Evolutionary conservation across 1,284 basidiomycete genomes (phyloP).

Genomic region (Leccinum pachyderme): DNA sequence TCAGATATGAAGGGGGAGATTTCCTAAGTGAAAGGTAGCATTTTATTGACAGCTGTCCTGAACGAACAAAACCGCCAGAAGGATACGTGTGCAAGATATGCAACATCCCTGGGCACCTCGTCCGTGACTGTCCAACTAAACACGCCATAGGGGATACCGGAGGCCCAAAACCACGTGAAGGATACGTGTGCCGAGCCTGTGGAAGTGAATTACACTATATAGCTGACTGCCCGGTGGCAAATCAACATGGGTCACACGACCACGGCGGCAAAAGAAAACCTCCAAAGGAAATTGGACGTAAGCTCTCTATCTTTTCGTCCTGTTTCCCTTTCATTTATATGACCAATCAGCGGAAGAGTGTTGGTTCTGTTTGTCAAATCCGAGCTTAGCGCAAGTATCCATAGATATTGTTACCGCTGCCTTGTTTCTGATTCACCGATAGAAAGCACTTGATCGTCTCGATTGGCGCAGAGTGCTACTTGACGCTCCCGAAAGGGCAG

Average conservation of each 20-base stretch:
- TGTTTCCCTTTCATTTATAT: slow-evolving; percentile 4
- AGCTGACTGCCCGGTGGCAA: slow-evolving; percentile 79
- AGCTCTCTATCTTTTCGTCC: slow-evolving; percentile 28
- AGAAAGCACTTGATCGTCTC: slow-evolving; percentile 94
- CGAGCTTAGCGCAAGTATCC: slow-evolving; percentile 72
- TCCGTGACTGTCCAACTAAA: slow-evolving; percentile 83
- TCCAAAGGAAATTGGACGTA: slow-evolving; percentile 77
- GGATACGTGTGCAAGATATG: slow-evolving; percentile 87
- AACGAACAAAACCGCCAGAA: slow-evolving; percentile 72
- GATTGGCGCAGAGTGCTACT: slow-evolving; percentile 89
- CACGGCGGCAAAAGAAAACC: slow-evolving; percentile 53
- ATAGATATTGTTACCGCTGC: slow-evolving; percentile 4
- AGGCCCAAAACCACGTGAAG: slow-evolving; percentile 74
- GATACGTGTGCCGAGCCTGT: slow-evolving; percentile 87
- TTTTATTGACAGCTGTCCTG: slow-evolving; percentile 73
- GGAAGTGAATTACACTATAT: slow-evolving; percentile 81
- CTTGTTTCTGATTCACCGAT: slow-evolving; percentile 11
- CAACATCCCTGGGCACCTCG: slow-evolving; percentile 75
- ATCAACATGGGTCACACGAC: slow-evolving; percentile 38
- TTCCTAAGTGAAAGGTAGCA: slow-evolving; percentile 47
- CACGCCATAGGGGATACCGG: slow-evolving; percentile 74
- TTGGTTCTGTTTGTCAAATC: slow-evolving; percentile 96
- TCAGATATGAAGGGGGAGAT: neutral
- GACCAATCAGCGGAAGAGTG: slow-evolving; percentile 72
- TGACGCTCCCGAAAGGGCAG: slow-evolving; percentile 92